Evolutionary conservation across 179 eudicot species (phyloP).

Genomic region (Vitellaria paradoxa): DNA sequence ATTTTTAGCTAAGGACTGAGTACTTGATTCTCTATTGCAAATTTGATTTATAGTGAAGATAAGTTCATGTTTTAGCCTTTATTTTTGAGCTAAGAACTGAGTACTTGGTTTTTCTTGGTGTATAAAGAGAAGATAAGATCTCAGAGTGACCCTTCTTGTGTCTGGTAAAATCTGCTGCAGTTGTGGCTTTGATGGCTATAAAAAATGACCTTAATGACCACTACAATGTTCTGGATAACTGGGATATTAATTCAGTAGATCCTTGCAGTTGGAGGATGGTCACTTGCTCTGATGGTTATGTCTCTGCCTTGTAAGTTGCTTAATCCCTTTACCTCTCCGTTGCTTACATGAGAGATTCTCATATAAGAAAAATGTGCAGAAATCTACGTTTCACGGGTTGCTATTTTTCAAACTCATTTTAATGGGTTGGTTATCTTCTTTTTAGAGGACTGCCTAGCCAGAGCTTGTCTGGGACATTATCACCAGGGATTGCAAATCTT

Average conservation of each 20-base stretch:
- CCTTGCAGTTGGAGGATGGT: conserved; percentile 94
- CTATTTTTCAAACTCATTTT: not conserved
- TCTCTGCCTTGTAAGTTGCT: conserved; percentile 64
- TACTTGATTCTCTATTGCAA: not conserved
- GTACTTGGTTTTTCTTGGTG: not conserved
- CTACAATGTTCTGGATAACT: conserved; percentile 62
- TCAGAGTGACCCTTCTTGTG: not conserved
- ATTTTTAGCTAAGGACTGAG: not conserved
- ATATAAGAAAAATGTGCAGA: not conserved
- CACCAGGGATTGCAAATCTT: conserved; percentile 80
- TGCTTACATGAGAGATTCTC: not conserved
- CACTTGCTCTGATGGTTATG: conserved; percentile 68
- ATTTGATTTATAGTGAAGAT: not conserved
- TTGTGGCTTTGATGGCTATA: conserved; percentile 72
- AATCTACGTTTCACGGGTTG: not conserved
- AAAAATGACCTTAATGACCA: conserved; percentile 63
- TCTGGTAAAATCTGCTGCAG: conserved; percentile 35
- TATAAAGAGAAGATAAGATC: not conserved
- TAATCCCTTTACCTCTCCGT: not conserved
- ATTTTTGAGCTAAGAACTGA: no score
- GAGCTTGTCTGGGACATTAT: conserved; percentile 66
- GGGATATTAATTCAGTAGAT: conserved; percentile 76
- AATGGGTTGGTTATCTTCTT: conserved; percentile 10
- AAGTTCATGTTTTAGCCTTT: not conserved
- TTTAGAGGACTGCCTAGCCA: conserved; percentile 72